Conservation (phyloP, 2,329 filamentous ascomycete genomes). For the Exophiala aquamarina region DNA sequence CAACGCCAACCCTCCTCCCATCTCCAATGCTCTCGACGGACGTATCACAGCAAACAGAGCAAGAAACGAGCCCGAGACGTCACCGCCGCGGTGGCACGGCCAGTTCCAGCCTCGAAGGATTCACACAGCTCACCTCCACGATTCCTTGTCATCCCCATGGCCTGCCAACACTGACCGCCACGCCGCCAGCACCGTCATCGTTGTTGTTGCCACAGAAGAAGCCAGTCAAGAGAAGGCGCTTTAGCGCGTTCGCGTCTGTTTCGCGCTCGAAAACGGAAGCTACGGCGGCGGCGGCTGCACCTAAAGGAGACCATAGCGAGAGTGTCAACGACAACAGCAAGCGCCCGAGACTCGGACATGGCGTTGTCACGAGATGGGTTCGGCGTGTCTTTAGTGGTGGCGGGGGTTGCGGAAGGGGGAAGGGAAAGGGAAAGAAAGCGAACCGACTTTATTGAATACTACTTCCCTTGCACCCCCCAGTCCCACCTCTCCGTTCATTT, state of each 20-base stretch:
- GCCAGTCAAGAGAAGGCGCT: not conserved
- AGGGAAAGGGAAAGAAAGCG: too few relatives aligned
- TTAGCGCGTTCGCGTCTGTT: constrained; percentile 1
- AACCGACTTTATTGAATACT: too few relatives aligned
- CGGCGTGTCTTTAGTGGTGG: not conserved
- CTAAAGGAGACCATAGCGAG: constrained; percentile 2
- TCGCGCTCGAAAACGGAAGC: not conserved
- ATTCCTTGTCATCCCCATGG: not conserved
- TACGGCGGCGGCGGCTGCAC: too few relatives aligned
- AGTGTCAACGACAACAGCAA: too few relatives aligned
- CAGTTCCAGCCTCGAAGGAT: not conserved
- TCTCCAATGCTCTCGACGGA: not conserved
- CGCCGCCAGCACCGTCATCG: not conserved
- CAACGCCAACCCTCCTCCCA: not conserved
- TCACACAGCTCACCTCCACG: not conserved
- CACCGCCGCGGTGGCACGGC: not conserved
- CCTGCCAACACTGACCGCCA: not conserved
- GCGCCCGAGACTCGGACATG: not conserved
- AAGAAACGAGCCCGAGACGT: not conserved
- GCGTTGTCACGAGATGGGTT: constrained; percentile 4
- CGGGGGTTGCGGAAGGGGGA: not conserved
- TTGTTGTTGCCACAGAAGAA: not conserved
- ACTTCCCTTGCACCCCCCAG: too few relatives aligned
- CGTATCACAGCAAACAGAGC: not conserved
- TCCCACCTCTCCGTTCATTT: too few relatives aligned